Evolutionary conservation across 2,329 filamentous ascomycete species (phyloP).

Genomic region (Hymenoscyphus scutula): DNA sequence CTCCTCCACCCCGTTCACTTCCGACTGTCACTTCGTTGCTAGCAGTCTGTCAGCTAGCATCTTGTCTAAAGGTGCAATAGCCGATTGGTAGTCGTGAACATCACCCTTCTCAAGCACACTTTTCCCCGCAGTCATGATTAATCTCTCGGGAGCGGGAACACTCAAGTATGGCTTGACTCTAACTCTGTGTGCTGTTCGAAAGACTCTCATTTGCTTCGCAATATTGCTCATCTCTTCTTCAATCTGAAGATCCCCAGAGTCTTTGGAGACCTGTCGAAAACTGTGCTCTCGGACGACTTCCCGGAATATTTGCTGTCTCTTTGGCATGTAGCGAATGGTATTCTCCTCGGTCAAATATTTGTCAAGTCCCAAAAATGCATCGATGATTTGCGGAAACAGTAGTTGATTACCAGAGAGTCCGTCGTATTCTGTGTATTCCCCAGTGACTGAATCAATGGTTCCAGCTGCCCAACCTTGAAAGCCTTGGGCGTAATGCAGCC

Average conservation of each 20-base stretch:
- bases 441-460: slow-evolving; percentile 24
- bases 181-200: slow-evolving; percentile 35
- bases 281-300: not conserved
- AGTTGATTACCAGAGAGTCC: slow-evolving; percentile 40
- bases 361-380: slow-evolving; percentile 39
- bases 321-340: slow-evolving; percentile 2
- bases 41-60: slow-evolving; percentile 8
- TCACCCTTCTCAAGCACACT: slow-evolving; percentile 11
- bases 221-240: slow-evolving; percentile 31
- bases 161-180: slow-evolving; percentile 35
- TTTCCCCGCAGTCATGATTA: slow-evolving; percentile 40
- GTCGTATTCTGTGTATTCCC: slow-evolving; percentile 34
- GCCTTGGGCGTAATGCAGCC: slow-evolving; percentile 38
- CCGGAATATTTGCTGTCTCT: not conserved
- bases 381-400: slow-evolving; percentile 38
- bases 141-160: slow-evolving; percentile 36
- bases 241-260: slow-evolving; percentile 27
- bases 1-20: not conserved
- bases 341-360: slow-evolving; percentile 33
- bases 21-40: slow-evolving; percentile 1
- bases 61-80: slow-evolving; percentile 8
- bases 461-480: slow-evolving; percentile 40
- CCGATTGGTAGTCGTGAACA: slow-evolving; percentile 8
- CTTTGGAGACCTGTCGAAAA: slow-evolving; percentile 8
- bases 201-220: slow-evolving; percentile 37